Percentiles rank a stretch among this genome's conserved stretches.
phyloP scores from a whole-genome alignment of 2,329 filamentous ascomycete species.

The Nothomitra cinnamomea region DNA sequence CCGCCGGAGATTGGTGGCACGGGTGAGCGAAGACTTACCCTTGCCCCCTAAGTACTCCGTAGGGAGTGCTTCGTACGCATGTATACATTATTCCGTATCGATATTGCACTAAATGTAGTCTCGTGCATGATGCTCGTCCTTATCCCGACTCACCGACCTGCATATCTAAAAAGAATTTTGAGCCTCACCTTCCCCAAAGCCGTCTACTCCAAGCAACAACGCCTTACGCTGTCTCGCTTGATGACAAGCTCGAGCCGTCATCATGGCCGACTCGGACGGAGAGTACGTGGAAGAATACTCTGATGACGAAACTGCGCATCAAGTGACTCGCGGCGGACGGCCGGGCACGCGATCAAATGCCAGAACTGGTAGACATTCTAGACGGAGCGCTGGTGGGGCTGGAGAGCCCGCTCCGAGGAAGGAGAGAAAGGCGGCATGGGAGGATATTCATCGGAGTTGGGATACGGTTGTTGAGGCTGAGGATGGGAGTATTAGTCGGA shows the following conservation, averaged over 20 bases:
- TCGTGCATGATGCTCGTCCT: no score
- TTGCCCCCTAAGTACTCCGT: no score
- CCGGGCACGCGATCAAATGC: constrained; percentile 17
- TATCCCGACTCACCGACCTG: no score
- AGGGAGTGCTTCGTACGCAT: no score
- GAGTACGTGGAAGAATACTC: constrained; percentile 48
- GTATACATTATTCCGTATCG: no score
- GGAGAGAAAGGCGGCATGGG: constrained; percentile 40
- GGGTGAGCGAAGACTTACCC: no score
- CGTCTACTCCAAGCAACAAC: not conserved
- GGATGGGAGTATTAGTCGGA: constrained; percentile 58
- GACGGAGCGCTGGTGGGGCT: not conserved
- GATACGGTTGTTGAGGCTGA: constrained; percentile 62
- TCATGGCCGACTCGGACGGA: constrained; percentile 58
- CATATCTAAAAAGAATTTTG: no score
- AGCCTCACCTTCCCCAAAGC: no score
- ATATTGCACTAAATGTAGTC: no score
- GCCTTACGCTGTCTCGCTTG: not conserved
- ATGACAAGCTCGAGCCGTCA: not conserved
- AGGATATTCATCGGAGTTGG: constrained; percentile 46
- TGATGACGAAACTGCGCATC: constrained; percentile 44
- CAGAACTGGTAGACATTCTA: constrained; percentile 14
- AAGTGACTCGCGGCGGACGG: constrained; percentile 23
- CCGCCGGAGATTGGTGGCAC: no score
- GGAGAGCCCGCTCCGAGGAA: constrained; percentile 9